A percentile compares a stretch with the other conserved stretches of the same genome.
Evolutionary conservation across 1,139 yeast species (phyloP).

Genomic region (Meyerozyma smithsonii): DNA sequence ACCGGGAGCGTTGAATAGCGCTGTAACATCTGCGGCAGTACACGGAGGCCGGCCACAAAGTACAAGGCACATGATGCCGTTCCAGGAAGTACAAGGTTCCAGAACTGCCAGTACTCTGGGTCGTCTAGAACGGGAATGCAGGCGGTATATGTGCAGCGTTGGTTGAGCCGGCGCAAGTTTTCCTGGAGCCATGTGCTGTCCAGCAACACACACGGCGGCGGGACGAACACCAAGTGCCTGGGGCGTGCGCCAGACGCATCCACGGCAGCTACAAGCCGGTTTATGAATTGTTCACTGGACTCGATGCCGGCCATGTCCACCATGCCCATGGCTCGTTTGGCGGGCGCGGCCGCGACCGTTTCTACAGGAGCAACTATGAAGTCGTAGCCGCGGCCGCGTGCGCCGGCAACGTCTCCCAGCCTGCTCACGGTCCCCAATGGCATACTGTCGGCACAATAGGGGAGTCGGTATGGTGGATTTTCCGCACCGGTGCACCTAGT

Average conservation of each 20-base stretch:
- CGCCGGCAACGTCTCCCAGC: background rate
- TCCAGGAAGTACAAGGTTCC: background rate
- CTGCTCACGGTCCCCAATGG: background rate
- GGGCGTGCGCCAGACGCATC: background rate
- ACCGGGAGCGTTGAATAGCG: conserved; percentile 1
- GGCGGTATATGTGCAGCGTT: background rate
- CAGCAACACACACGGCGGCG: background rate
- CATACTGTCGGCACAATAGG: too few relatives aligned
- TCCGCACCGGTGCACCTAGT: background rate
- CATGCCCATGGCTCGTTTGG: background rate
- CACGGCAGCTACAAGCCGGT: background rate
- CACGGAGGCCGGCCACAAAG: background rate
- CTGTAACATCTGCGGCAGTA: background rate
- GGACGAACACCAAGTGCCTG: background rate
- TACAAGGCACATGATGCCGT: background rate
- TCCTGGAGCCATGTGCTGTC: background rate
- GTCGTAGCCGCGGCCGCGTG: background rate
- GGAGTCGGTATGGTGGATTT: background rate
- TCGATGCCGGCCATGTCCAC: background rate
- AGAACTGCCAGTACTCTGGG: background rate
- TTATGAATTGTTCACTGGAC: background rate
- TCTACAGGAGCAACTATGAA: background rate
- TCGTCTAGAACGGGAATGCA: background rate
- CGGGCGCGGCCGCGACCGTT: background rate
- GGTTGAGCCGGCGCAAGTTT: background rate